Evolutionary conservation across 2,329 filamentous ascomycete genomes (phyloP).

Genomic region (Diaporthe nobilis): DNA sequence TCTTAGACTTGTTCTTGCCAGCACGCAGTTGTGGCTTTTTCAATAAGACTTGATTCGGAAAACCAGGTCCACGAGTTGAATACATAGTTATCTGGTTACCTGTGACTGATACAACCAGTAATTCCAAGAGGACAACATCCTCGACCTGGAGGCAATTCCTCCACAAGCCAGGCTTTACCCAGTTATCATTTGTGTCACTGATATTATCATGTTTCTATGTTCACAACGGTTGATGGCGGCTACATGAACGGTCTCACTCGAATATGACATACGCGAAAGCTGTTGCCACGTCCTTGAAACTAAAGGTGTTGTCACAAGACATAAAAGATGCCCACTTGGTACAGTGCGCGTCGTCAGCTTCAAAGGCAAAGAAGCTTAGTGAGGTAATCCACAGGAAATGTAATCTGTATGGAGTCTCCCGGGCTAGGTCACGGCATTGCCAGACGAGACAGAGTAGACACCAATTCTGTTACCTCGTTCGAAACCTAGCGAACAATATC

Average conservation of each 20-base stretch:
- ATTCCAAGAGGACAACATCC: not conserved
- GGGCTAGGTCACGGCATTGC: not conserved
- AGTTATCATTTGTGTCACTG: not conserved
- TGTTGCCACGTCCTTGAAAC: not conserved
- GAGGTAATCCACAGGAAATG: not conserved
- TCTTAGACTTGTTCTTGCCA: no score
- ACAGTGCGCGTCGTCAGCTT: no score
- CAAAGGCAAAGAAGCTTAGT: no score
- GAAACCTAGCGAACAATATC: not conserved
- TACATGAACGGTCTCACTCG: not conserved
- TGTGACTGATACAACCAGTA: no score
- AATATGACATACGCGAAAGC: not conserved
- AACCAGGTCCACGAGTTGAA: not conserved
- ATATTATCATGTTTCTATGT: not conserved
- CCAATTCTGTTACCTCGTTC: not conserved
- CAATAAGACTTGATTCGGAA: not conserved
- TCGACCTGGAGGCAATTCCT: no score
- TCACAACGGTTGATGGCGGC: not conserved
- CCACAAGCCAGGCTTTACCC: no score
- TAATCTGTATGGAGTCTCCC: not conserved
- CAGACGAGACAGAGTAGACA: not conserved
- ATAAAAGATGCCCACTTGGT: not conserved
- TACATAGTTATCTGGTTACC: not conserved
- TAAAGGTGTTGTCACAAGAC: not conserved
- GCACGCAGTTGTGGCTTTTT: not conserved